Evolutionary conservation across 768 basidiomycete genomes (phyloP), one percentile per base, ranked within the genome.

Genomic region (Mycena capillaripes): DNA sequence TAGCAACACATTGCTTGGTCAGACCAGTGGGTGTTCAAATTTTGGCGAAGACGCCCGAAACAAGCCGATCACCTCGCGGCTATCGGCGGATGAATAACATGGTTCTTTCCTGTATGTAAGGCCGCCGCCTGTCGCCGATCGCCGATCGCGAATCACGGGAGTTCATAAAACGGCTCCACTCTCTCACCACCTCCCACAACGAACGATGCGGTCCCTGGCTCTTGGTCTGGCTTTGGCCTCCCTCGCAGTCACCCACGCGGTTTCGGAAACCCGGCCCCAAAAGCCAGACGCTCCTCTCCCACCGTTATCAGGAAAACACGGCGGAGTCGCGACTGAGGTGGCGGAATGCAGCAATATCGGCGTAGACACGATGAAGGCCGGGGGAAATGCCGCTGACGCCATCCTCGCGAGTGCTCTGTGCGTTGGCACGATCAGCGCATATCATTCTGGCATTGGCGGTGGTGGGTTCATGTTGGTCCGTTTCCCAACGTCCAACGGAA

Each of bases 341-440:
- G 52, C 19, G 16, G 67, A 81, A 38, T 88, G 87, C 75, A 82
- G 83, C 23, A 55, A 82, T 23, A 81, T 87, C 53, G 88, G 88
- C 14, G 79, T 87, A 3, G 80, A 82, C 17, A 81, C 84, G 29
- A 73, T 87, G 36, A 79, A 80, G 62, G 79, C 80, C 8, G 86
- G 86, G 12, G 88, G 88, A 1, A 86, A 81, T 48, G 88, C 88
- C 0, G 85, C 86, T n/a, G 88, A 89, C 70, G 84, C 88, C 62
- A 76, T 77, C 8, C 83, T 89, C 30, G 84, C 86, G 5, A 82
- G 81, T 5, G 82, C 83, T 0, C 78, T 89, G 14, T 88, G 88
- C 76, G 76, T 79, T 10, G 77, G 79, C 3, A 56, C 63, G 6
- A 78, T 85, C 50, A 81, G 84, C 72, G 83, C 81, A 59, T 87